Evolutionary conservation across 106 monocot species (phyloP).

Genomic region (Dendrobium huoshanense): DNA sequence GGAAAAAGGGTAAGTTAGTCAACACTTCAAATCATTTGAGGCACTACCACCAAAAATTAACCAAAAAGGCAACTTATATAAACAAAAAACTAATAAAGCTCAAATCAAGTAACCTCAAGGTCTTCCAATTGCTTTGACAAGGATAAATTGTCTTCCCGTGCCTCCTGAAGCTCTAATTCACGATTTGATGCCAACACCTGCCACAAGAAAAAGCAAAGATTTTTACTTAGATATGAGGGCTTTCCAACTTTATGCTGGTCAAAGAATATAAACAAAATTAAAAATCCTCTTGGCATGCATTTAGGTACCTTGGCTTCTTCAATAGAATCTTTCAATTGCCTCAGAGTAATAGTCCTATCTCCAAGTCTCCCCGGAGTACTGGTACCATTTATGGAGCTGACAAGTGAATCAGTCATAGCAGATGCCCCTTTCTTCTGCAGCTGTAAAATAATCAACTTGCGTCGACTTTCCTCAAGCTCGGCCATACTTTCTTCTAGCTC

Average conservation of each 20-base stretch:
- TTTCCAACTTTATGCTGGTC: background rate
- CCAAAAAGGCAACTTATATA: background rate
- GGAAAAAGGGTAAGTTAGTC: constrained; percentile 1
- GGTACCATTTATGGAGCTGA: constrained; percentile 50
- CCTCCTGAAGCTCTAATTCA: constrained; percentile 81
- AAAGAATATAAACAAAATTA: background rate
- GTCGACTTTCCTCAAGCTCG: constrained; percentile 92
- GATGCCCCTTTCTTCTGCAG: constrained; percentile 71
- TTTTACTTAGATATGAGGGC: background rate
- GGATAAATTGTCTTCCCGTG: constrained; percentile 62
- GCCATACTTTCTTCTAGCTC: constrained; percentile 89
- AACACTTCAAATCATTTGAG: background rate
- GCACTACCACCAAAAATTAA: background rate
- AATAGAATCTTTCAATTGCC: constrained; percentile 70
- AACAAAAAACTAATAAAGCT: constrained; percentile 8
- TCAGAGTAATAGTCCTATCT: constrained; percentile 49
- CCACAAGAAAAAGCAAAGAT: background rate
- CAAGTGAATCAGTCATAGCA: constrained; percentile 31
- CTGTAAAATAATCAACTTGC: constrained; percentile 83
- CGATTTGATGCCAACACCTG: constrained; percentile 73
- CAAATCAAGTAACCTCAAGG: constrained; percentile 47
- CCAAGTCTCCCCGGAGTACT: constrained; percentile 48
- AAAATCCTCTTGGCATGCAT: background rate
- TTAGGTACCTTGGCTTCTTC: constrained; percentile 77
- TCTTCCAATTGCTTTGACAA: constrained; percentile 74